These are phyloP conservation scores for Marsdenia floribunda DNA, from an alignment of 257 asterid species.

Conservation along the genomic window DNA sequence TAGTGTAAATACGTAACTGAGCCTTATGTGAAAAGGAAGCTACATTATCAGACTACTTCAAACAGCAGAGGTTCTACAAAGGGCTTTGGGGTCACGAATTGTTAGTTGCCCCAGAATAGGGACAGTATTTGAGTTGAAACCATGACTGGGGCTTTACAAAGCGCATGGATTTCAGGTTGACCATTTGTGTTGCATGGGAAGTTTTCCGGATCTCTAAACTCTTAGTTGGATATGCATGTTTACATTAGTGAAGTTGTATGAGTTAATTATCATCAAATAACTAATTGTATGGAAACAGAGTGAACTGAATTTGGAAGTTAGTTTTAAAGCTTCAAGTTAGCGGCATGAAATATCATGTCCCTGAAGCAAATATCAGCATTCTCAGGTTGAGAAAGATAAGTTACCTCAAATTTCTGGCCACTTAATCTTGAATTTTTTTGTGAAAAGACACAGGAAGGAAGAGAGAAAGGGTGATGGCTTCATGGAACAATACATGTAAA, in stretches of 20 bases:
- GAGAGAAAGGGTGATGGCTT: too few relatives aligned
- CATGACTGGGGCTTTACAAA: neutral
- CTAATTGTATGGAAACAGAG: neutral
- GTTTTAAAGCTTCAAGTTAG: neutral
- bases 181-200: neutral
- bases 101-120: neutral
- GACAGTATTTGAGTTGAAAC: neutral
- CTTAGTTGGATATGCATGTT: neutral
- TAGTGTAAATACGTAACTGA: neutral
- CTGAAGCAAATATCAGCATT: too few relatives aligned
- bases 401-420: too few relatives aligned
- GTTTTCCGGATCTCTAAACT: neutral
- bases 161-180: neutral
- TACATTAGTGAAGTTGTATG: neutral
- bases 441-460: too few relatives aligned
- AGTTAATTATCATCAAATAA: neutral
- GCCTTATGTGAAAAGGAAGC: neutral
- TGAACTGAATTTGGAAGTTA: neutral
- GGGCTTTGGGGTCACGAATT: neutral
- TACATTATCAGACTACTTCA: neutral
- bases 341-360: too few relatives aligned
- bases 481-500: too few relatives aligned
- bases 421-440: too few relatives aligned
- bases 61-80: neutral
- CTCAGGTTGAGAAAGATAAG: too few relatives aligned